These are phyloP conservation scores for Penicillium alfredii DNA, from an alignment of 495 filamentous ascomycete genomes.

Conservation along the genomic window DNA sequence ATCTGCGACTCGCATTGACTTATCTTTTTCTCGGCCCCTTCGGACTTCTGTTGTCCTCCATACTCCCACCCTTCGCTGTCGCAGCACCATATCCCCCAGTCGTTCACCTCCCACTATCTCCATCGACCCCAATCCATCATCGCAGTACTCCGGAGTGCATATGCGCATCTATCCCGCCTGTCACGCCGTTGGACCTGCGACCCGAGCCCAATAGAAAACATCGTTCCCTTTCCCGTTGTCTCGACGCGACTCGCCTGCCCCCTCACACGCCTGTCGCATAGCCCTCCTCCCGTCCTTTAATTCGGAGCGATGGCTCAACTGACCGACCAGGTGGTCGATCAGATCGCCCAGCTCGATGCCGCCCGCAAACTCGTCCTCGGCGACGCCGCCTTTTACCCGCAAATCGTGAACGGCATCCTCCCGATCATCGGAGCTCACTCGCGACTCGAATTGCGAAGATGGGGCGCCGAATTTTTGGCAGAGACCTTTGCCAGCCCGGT, in stretches of 20 bases:
- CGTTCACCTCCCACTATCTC: neutral
- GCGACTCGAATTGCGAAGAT: constrained; percentile 76
- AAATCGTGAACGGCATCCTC: constrained; percentile 82
- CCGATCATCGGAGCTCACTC: constrained; percentile 76
- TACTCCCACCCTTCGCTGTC: neutral
- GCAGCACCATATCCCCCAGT: neutral
- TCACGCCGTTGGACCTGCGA: constrained; percentile 10
- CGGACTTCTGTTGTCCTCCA: constrained; percentile 5
- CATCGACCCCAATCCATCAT: neutral
- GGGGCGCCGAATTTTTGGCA: constrained; percentile 93
- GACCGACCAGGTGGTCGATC: constrained; percentile 56
- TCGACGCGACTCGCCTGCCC: neutral
- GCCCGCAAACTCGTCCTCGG: constrained; percentile 83
- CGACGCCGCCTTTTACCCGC: constrained; percentile 77
- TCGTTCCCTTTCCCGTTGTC: neutral
- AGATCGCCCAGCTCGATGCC: constrained; percentile 75
- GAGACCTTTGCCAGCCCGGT: constrained; percentile 90
- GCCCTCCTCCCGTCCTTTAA: neutral
- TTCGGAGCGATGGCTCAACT: constrained; percentile 38
- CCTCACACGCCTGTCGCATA: constrained; percentile 1
- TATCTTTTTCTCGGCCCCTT: constrained; percentile 17
- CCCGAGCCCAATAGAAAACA: constrained; percentile 6
- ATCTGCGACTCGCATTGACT: constrained; percentile 4
- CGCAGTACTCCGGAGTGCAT: neutral
- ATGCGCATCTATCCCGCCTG: constrained; percentile 8